These are phyloP conservation scores for Colletotrichum magnum DNA, from an alignment of 2,329 filamentous ascomycete genomes.

Conservation along the genomic window DNA sequence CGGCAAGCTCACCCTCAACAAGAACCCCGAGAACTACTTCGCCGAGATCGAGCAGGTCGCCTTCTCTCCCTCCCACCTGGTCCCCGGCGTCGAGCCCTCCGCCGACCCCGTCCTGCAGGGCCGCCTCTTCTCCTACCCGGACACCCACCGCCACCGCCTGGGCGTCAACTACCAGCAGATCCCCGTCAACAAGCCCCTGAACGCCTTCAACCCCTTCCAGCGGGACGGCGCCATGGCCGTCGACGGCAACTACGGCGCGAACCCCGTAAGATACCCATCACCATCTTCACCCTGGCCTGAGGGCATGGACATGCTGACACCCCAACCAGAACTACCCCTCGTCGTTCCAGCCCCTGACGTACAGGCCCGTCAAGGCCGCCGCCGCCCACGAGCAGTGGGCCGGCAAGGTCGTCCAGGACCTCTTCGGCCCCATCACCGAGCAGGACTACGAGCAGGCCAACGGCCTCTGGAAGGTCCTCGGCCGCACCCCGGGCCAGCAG, in stretches of 20 bases:
- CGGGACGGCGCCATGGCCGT: constrained; percentile 80
- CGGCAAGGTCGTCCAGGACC: constrained; percentile 58
- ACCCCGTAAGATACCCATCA: constrained; percentile 53
- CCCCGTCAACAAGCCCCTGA: constrained; percentile 71
- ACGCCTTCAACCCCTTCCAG: constrained; percentile 77
- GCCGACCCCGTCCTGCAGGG: constrained; percentile 75
- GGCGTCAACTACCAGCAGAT: constrained; percentile 76
- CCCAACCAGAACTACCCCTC: constrained; percentile 63
- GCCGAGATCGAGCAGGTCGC: constrained; percentile 78
- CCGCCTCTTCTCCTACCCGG: constrained; percentile 72
- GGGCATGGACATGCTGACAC: constrained; percentile 1
- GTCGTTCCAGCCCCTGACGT: constrained; percentile 59
- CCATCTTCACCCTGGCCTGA: too few species aligned
- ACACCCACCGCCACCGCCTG: constrained; percentile 74
- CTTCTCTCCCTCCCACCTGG: constrained; percentile 75
- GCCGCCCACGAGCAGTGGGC: constrained; percentile 64
- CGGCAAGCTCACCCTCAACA: constrained; percentile 75
- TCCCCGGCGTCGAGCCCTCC: constrained; percentile 73
- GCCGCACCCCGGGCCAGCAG: constrained; percentile 68
- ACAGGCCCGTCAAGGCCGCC: constrained; percentile 57
- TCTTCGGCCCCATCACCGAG: constrained; percentile 61
- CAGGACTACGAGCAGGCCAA: constrained; percentile 66
- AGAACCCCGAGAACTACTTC: constrained; percentile 77
- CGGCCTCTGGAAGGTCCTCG: constrained; percentile 64
- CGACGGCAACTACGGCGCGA: constrained; percentile 74